Percentiles rank a stretch among this genome's conserved stretches.
These are phyloP conservation scores for Trifolium subterraneum DNA, from an alignment of 306 rosid species.

Conservation along the genomic window DNA sequence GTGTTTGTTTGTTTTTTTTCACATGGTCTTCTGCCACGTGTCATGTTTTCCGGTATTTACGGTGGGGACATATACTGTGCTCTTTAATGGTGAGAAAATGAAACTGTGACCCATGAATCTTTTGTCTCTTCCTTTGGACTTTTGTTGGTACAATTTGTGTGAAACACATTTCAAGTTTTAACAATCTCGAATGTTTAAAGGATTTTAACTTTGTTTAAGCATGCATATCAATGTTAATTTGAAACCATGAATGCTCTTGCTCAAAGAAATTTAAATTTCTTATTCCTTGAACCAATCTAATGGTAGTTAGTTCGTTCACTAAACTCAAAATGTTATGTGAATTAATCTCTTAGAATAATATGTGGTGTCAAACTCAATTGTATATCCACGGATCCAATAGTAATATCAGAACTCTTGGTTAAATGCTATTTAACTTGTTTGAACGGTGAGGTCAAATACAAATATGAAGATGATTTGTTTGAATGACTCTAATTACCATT, in stretches of 20 bases:
- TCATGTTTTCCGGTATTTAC: constrained; percentile 41
- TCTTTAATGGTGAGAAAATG: constrained; percentile 35
- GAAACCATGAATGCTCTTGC: too few relatives aligned
- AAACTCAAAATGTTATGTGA: too few relatives aligned
- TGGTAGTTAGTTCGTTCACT: too few relatives aligned
- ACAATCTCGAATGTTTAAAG: not conserved
- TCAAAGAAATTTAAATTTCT: too few relatives aligned
- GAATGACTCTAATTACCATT: not conserved
- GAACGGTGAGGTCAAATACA: not conserved
- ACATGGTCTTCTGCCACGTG: constrained; percentile 49
- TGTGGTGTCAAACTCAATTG: too few relatives aligned
- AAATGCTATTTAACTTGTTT: too few relatives aligned
- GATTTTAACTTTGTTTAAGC: not conserved
- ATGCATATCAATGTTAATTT: not conserved
- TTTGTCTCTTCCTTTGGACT: constrained; percentile 42
- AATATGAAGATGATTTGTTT: not conserved
- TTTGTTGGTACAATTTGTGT: not conserved
- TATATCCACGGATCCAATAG: too few relatives aligned
- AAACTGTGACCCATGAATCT: constrained; percentile 38
- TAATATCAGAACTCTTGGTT: too few relatives aligned
- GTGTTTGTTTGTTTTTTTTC: not conserved
- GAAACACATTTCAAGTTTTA: not conserved
- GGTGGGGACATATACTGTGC: constrained; percentile 47
- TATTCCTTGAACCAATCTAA: too few relatives aligned
- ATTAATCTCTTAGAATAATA: too few relatives aligned